Evolutionary conservation across 1,139 yeast genomes (phyloP), one percentile per base, ranked within the genome.

Genomic region (Yamadazyma trypodendri): DNA sequence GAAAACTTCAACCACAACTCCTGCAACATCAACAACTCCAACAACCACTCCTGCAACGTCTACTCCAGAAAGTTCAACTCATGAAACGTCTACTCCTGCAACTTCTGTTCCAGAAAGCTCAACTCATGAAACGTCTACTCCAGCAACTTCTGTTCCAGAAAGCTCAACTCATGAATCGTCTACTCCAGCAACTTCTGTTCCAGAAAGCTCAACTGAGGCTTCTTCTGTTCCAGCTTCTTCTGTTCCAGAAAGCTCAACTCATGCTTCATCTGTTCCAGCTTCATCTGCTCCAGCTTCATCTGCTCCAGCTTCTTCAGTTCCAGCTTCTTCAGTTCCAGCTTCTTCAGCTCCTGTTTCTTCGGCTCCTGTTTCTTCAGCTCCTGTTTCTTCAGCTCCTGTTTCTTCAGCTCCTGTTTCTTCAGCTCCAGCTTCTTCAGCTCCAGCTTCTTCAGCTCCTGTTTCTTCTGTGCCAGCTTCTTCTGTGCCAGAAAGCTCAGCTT

Each of bases 221-320:
- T 27, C 31, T 4, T n/a, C 30, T 6, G 13, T 31, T 24, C 11
- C 34, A 15, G 29, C 4, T 17, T 22, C 31, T 16, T 15, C 22
- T 17, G 37, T 25, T 11, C 52, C 60, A 46, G 51, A 47, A 32
- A 52, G 61, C 41, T 50, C 60, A 35, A 53, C 58, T 23, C 8
- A 24, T 12, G 28, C 7, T 12, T 24, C 28, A 12, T 24, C 28
- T 10, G 13, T 10, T 24, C 28, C 28, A 24, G 16, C 9, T 16
- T 13, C 28, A 5, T 15, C 13, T 13, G 40, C 43, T 31, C 36
- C 49, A 9, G 36, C 21, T 18, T 5, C 8, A 5, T 18, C 21
- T 6, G 21, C 21, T 18, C 21, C 21, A 18, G 21, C 21, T 7
- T 23, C 25, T n/a, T 13, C 25, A 18, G 25, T 11, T 14, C 23